These are phyloP conservation scores for Geosmithia flava DNA, from an alignment of 2,329 filamentous ascomycete genomes.

Conservation along the genomic window DNA sequence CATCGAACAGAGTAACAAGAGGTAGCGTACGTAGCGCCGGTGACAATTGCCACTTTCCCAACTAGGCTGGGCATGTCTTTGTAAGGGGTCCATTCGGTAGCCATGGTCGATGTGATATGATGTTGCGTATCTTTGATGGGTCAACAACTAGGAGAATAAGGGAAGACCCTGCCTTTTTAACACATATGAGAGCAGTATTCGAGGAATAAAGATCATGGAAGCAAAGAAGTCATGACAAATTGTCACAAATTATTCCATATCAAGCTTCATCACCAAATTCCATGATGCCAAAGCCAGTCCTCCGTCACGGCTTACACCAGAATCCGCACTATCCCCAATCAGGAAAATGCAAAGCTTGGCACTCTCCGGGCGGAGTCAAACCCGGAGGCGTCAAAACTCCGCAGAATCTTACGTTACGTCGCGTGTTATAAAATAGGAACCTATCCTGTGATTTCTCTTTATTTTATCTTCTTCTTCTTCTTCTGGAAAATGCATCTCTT, in stretches of 20 bases:
- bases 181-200: no score
- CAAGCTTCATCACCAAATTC: no score
- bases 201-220: no score
- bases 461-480: neutral
- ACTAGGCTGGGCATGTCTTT: slow-evolving; percentile 7
- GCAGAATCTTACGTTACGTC: neutral
- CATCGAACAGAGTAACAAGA: neutral
- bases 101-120: neutral
- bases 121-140: neutral
- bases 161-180: neutral
- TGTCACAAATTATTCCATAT: no score
- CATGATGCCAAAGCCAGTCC: no score
- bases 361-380: neutral
- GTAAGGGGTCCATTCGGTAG: neutral
- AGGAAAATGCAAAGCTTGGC: slow-evolving; percentile 1
- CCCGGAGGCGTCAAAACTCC: neutral
- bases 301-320: neutral
- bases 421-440: neutral
- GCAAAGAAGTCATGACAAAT: no score
- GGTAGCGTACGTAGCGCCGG: slow-evolving; percentile 11
- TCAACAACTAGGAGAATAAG: neutral
- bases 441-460: neutral
- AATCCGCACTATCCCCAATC: neutral
- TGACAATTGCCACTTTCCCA: slow-evolving; percentile 13
- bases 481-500: neutral